phyloP scores from a whole-genome alignment of 306 rosid species.

The Arachis stenosperma region DNA sequence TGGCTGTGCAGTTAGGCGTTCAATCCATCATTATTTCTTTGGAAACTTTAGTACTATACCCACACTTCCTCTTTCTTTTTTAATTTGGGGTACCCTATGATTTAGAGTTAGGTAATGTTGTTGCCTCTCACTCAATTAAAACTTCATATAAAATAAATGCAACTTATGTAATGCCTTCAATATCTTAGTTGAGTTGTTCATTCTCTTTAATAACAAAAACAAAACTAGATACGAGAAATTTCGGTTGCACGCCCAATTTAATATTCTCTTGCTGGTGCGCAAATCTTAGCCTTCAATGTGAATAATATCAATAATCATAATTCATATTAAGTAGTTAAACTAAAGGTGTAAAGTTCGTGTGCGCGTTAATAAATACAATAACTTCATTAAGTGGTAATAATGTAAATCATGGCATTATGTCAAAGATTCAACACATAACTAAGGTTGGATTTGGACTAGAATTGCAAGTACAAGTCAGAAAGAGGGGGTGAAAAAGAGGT shows the following conservation, averaged over 20 bases:
- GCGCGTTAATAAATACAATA: not conserved
- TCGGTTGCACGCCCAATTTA: constrained; percentile 21
- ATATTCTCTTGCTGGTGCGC: not conserved
- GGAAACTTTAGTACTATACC: constrained; percentile 33
- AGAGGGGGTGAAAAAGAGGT: constrained; percentile 35
- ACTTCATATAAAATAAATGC: not conserved
- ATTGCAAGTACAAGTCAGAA: constrained; percentile 23
- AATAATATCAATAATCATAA: not conserved
- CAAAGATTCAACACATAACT: constrained; percentile 38
- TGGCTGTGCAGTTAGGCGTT: constrained; percentile 33
- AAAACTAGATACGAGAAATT: not conserved
- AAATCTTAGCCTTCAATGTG: not conserved
- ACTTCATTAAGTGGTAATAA: constrained; percentile 27
- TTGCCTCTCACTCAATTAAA: constrained; percentile 43
- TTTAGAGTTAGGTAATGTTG: constrained; percentile 45
- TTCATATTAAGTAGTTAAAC: no score
- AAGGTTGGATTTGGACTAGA: constrained; percentile 37
- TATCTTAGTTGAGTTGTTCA: constrained; percentile 44
- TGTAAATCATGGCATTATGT: constrained; percentile 38
- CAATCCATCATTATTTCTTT: constrained; percentile 38
- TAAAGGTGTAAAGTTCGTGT: not conserved
- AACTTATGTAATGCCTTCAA: not conserved
- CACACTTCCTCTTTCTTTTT: constrained; percentile 35
- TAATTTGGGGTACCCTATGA: constrained; percentile 33
- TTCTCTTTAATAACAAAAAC: constrained; percentile 32